Evolutionary conservation across 257 asterid genomes (phyloP), one percentile per base, ranked within the genome.

Genomic region (Cinchona pubescens): DNA sequence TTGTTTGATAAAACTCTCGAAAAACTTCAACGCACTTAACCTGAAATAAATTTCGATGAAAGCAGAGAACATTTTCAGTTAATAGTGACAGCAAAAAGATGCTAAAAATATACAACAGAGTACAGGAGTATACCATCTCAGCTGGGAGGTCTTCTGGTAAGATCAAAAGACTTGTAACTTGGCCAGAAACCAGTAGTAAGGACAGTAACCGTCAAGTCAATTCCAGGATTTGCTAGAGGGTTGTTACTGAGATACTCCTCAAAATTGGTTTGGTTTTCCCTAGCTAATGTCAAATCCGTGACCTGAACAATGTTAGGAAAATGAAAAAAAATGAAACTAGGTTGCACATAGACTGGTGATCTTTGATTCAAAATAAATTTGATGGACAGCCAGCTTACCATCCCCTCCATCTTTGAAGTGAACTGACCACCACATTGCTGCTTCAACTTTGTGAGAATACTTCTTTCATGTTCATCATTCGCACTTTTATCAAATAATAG

Each of bases 141-240:
- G 89, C 89, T 10, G 99, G 97, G 63, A 95, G 96, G 86, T 88
- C n/a, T n/a, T n/a, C n/a, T n/a, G n/a, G n/a, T 95, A 76, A 95
- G 99, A 86, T 95, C 99, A 55, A 85, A 90, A 69, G 99, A 91
- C 84, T 95, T 95, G 88, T 95, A 95, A 79, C 97, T 95, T 74
- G 99, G 99, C 99, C 99, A 95, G 86, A 95, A 95, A 40, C 99
- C 99, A 38, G 99, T 95, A 19, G 99, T 95, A 73, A 95, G 89
- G 76, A 95, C 99, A 30, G 99, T 92, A 76, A 95, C 98, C 3
- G 98, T 95, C 85, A 93, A 86, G 79, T 95, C 99, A 73, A 91
- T 90, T 76, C 99, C 98, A 27, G 97, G 98, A 81, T 84, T 92
- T 72, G 90, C 97, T 80, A 69, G 80, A 42, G 91, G 80, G 77